Conservation (phyloP, 2,329 filamentous ascomycete species). For the Hansfordia pulvinata region DNA sequence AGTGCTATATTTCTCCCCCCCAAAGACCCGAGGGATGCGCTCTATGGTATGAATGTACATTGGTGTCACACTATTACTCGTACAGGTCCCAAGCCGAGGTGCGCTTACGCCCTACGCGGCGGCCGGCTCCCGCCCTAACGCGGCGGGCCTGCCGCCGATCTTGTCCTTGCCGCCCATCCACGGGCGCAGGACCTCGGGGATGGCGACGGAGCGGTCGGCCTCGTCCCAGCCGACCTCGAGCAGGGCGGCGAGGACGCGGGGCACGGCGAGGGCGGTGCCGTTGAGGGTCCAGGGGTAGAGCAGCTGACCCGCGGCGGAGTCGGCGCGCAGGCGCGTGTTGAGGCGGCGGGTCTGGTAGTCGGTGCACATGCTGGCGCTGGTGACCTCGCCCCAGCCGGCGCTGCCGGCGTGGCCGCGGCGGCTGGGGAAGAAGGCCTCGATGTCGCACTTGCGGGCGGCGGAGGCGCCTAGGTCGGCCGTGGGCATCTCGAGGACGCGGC, state of each 20-base stretch:
- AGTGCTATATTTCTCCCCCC: too few relatives aligned
- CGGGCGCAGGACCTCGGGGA: conserved; percentile 66
- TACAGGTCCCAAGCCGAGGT: too few relatives aligned
- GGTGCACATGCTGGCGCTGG: conserved; percentile 78
- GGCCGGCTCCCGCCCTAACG: too few relatives aligned
- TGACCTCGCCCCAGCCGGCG: conserved; percentile 85
- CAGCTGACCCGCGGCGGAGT: conserved; percentile 31
- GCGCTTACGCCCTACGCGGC: too few relatives aligned
- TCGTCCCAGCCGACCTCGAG: conserved; percentile 87
- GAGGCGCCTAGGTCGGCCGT: conserved; percentile 77
- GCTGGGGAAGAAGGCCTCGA: conserved; percentile 88
- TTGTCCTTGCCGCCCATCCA: conserved; percentile 71
- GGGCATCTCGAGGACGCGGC: conserved; percentile 88
- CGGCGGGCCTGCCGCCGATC: conserved; percentile 38
- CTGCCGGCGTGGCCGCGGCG: conserved; percentile 39
- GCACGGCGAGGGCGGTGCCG: conserved; percentile 85
- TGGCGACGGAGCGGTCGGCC: conserved; percentile 45
- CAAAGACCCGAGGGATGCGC: too few relatives aligned
- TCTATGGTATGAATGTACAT: too few relatives aligned
- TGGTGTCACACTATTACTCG: too few relatives aligned
- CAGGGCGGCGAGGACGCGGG: conserved; percentile 75
- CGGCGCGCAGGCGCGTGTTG: conserved; percentile 54
- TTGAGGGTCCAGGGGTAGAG: conserved; percentile 84
- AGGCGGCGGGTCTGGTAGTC: conserved; percentile 86
- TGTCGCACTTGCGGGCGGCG: conserved; percentile 77